These are phyloP conservation scores for Adansonia rubrostipa DNA, from an alignment of 441 rosid genomes.

Conservation along the genomic window DNA sequence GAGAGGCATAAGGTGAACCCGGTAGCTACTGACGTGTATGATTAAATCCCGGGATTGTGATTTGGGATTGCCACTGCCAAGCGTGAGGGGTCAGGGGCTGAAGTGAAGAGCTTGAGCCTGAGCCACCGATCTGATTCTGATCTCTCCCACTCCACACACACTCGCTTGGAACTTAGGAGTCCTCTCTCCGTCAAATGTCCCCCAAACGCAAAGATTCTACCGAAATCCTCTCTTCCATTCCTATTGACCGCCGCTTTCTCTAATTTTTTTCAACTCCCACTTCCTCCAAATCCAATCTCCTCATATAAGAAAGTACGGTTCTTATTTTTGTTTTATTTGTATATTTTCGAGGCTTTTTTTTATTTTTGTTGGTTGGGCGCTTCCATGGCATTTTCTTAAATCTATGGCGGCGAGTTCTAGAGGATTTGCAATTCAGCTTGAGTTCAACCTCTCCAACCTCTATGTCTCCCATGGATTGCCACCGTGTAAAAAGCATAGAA, in stretches of 20 bases:
- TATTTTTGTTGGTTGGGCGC: background rate
- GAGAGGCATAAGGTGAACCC: constrained; percentile 14
- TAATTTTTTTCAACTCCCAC: background rate
- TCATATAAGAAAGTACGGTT: background rate
- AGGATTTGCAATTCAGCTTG: constrained; percentile 52
- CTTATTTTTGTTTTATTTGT: background rate
- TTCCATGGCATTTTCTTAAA: constrained; percentile 51
- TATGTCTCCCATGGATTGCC: constrained; percentile 27
- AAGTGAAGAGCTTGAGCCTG: background rate
- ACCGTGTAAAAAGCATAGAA: constrained; percentile 27
- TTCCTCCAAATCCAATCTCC: constrained; percentile 9
- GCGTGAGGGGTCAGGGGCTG: background rate
- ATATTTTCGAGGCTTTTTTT: constrained; percentile 14
- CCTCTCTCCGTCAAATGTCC: constrained; percentile 24
- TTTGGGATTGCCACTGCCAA: background rate
- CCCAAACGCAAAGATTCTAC: constrained; percentile 22
- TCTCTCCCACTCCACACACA: background rate
- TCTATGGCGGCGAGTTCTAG: constrained; percentile 59
- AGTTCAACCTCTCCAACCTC: constrained; percentile 42
- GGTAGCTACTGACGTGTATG: constrained; percentile 21
- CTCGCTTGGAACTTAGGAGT: background rate
- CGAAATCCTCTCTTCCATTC: constrained; percentile 28
- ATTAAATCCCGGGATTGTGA: constrained; percentile 29
- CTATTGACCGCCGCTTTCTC: background rate
- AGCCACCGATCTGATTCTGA: constrained; percentile 25